Evolutionary conservation across 2,329 filamentous ascomycete genomes (phyloP).

Genomic region (Epichloe coenophiala): DNA sequence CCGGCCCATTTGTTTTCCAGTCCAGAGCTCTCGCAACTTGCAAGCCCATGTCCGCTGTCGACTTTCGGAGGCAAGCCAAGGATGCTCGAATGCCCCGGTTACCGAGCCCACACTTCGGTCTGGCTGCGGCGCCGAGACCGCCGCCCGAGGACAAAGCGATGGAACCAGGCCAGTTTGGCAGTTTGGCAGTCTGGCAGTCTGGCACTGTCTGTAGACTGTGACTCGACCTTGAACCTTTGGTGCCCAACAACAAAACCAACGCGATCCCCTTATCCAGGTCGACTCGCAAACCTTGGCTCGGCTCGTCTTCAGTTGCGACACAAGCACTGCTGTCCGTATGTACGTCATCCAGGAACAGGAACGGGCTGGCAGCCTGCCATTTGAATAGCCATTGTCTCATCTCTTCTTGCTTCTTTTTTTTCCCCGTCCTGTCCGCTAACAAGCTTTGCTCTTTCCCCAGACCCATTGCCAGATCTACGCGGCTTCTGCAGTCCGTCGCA

Average conservation of each 20-base stretch:
- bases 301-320: not conserved
- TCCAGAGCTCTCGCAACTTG: too few relatives aligned
- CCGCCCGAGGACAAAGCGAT: not conserved
- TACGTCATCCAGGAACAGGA: conserved; percentile 2
- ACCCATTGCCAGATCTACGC: not conserved
- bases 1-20: too few relatives aligned
- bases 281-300: not conserved
- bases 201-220: not conserved
- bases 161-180: too few relatives aligned
- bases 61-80: not conserved
- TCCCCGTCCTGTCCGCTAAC: not conserved
- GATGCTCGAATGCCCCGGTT: not conserved
- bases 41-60: too few relatives aligned
- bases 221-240: not conserved
- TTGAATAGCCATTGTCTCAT: too few relatives aligned
- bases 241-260: not conserved
- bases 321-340: not conserved
- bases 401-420: not conserved
- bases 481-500: not conserved
- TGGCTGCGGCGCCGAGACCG: conserved; percentile 3
- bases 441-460: not conserved
- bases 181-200: too few relatives aligned
- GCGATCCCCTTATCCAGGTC: not conserved
- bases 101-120: conserved; percentile 3
- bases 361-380: not conserved